These are phyloP conservation scores for Aspergillus ostianus DNA, from an alignment of 495 filamentous ascomycete species.

Conservation along the genomic window DNA sequence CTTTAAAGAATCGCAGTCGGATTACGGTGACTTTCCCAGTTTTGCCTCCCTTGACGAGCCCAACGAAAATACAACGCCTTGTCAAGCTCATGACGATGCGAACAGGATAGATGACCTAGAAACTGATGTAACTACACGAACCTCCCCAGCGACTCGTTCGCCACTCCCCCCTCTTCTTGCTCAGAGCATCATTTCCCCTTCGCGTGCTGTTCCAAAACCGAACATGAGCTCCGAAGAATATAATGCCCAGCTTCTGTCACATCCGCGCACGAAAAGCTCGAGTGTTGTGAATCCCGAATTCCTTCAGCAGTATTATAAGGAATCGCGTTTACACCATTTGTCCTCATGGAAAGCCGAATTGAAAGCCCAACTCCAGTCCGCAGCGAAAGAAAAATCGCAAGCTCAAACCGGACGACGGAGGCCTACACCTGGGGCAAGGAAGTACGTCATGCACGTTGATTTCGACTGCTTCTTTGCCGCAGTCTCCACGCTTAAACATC, in stretches of 20 bases:
- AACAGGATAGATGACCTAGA: neutral
- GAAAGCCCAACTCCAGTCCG: slow-evolving; percentile 78
- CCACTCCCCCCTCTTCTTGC: neutral
- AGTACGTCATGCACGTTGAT: slow-evolving; percentile 93
- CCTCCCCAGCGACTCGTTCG: neutral
- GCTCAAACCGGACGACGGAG: slow-evolving; percentile 51
- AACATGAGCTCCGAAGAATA: slow-evolving; percentile 85
- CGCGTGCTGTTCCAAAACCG: slow-evolving; percentile 25
- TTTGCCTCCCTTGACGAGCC: slow-evolving; percentile 27
- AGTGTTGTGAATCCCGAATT: slow-evolving; percentile 90
- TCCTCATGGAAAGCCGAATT: slow-evolving; percentile 94
- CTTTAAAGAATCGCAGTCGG: slow-evolving; percentile 30
- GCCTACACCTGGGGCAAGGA: slow-evolving; percentile 56
- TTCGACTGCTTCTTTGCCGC: slow-evolving; percentile 98
- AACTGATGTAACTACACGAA: neutral
- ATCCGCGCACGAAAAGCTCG: slow-evolving; percentile 79
- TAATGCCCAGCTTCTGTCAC: slow-evolving; percentile 75
- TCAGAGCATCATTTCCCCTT: neutral
- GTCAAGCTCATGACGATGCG: neutral
- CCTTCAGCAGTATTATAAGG: slow-evolving; percentile 87
- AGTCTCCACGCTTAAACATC: slow-evolving; percentile 76
- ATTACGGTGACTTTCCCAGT: slow-evolving; percentile 49
- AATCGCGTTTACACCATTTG: slow-evolving; percentile 90
- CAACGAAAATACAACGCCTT: neutral
- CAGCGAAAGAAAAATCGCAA: slow-evolving; percentile 65